Conservation (phyloP, 192 early-diverging fungal species). For the Coemansia sp. region DNA sequence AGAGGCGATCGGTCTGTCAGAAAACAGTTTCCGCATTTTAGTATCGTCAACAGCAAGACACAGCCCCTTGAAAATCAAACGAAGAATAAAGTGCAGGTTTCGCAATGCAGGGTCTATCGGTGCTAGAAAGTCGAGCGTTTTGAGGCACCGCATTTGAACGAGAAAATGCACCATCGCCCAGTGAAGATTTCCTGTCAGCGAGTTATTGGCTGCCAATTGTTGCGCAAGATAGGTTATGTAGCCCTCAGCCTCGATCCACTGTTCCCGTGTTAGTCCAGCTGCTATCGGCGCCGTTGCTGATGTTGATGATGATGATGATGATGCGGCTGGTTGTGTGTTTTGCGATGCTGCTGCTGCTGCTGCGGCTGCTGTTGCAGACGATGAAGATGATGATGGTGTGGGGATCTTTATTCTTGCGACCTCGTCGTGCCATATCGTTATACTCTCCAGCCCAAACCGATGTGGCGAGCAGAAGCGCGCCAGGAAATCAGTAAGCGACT, state of each 20-base stretch:
- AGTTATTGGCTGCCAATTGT: slow-evolving; percentile 41
- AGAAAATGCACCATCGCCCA: slow-evolving; percentile 54
- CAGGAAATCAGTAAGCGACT: slow-evolving; percentile 35
- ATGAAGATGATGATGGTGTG: neutral
- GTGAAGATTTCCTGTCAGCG: slow-evolving; percentile 47
- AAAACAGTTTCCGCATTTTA: slow-evolving; percentile 30
- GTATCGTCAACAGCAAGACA: slow-evolving; percentile 13
- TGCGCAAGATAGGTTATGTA: slow-evolving; percentile 39
- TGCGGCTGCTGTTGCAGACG: neutral
- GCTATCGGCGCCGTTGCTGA: neutral
- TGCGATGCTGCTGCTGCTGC: neutral
- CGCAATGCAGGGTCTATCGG: slow-evolving; percentile 36
- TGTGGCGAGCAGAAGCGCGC: slow-evolving; percentile 43
- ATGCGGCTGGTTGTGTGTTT: slow-evolving; percentile 3
- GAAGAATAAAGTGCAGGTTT: slow-evolving; percentile 45
- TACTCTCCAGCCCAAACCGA: slow-evolving; percentile 38
- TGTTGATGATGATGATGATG: neutral
- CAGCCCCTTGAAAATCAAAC: slow-evolving; percentile 33
- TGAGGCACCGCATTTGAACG: slow-evolving; percentile 48
- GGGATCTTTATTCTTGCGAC: slow-evolving; percentile 27
- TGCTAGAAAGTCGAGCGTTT: slow-evolving; percentile 48
- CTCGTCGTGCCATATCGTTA: slow-evolving; percentile 51
- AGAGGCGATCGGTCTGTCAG: slow-evolving; percentile 29
- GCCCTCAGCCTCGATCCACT: slow-evolving; percentile 36
- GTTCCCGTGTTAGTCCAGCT: slow-evolving; percentile 18